phyloP scores from a whole-genome alignment of 352 stramenopile genomes.

The Globisporangium lucens region DNA sequence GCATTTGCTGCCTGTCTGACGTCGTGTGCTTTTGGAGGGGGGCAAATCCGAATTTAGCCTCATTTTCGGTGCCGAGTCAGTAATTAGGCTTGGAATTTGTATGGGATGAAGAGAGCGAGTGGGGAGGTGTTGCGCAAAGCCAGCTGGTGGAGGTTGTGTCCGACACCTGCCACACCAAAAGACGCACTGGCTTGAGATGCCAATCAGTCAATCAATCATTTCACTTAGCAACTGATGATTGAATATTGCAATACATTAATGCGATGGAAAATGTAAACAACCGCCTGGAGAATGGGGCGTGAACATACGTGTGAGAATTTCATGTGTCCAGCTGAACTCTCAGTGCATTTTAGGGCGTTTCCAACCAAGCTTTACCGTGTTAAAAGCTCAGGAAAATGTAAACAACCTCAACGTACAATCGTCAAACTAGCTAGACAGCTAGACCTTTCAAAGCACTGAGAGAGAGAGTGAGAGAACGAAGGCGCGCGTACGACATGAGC shows the following conservation, averaged over 20 bases:
- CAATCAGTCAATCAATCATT: neutral
- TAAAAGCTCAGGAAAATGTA: neutral
- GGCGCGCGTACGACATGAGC: neutral
- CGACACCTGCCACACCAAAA: neutral
- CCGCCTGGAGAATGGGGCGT: neutral
- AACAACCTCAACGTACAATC: neutral
- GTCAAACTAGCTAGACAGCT: neutral
- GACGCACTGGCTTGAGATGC: conserved; percentile 1
- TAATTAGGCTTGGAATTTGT: neutral
- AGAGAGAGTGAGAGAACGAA: neutral
- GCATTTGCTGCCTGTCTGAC: neutral
- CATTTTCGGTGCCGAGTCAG: conserved; percentile 1
- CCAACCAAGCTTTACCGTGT: neutral
- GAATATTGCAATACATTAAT: neutral
- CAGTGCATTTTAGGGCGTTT: too few species aligned
- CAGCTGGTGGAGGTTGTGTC: conserved; percentile 3
- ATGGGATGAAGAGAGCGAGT: neutral
- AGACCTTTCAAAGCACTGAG: neutral
- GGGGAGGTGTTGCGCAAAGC: neutral
- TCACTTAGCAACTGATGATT: neutral
- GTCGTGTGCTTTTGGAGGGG: neutral
- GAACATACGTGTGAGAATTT: neutral
- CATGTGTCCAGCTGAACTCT: neutral
- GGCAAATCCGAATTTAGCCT: neutral
- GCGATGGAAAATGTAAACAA: neutral